Evolutionary conservation across 768 basidiomycete species (phyloP), one percentile per base, ranked within the genome.

Genomic region (Leccinum arenicola): DNA sequence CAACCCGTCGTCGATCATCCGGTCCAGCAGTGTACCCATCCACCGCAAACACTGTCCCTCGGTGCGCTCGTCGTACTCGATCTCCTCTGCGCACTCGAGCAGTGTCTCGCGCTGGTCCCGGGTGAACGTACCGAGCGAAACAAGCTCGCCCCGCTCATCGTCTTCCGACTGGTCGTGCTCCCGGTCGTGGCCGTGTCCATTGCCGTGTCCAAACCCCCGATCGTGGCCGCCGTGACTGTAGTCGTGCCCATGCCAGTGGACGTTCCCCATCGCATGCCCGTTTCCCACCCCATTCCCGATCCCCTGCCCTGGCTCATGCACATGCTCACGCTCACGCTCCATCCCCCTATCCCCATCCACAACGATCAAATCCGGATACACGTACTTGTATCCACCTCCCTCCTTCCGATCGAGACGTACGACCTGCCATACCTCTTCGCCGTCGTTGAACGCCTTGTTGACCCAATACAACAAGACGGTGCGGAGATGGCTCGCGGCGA

Each of bases 341-440:
- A 14, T 36, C 23, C 23, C 60, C 7, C 66, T 61, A 50, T 21
- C 29, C 31, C 27, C 60, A 6, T 70, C 64, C 45, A 70, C 62
- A 27, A 69, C 69, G 57, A 71, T 63, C 45, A 72, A 17, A 35
- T 70, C 69, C 7, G 71, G 70, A 12, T 70, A 73, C 35, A 69
- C 59, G 55, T 72, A 70, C 21, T 55, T 61, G 56, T 59, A 43
- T 21, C 53, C 15, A 25, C 50, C 27, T 15, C 21, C 27, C 47
- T 61, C 63, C 5, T 50, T 66, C 4, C 49, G 48, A 25, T 62
- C 58, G 38, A 72, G 66, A 15, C 69, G 69, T 14, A 68, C 61
- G 60, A 66, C 69, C 6, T 70, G 70, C 66, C 70, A 72, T 3
- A 70, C 64, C 35, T 70, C 61, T 15, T 62, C 62, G 14, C 68